Conservation (phyloP, 129 eudicot species). For the Kitagawia praeruptora region DNA sequence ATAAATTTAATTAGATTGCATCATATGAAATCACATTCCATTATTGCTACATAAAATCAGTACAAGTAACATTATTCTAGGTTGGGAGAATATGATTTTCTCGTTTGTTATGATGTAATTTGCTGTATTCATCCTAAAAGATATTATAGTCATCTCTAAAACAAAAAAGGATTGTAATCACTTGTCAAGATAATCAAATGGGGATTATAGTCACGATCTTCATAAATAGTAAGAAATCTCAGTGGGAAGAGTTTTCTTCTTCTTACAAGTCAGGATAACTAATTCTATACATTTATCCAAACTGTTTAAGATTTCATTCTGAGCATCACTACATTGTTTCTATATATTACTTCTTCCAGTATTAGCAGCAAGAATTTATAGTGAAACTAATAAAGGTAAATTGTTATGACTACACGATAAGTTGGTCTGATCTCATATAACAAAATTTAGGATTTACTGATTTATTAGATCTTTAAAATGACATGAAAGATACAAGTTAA, state of each 20-base stretch:
- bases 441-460: background rate
- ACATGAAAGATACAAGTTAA: background rate
- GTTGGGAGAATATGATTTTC: background rate
- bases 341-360: background rate
- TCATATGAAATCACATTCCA: background rate
- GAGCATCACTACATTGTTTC: background rate
- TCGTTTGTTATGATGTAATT: background rate
- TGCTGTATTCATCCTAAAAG: no score
- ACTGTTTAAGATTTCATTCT: background rate
- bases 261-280: background rate
- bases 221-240: no score
- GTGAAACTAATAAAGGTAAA: background rate
- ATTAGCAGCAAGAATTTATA: background rate
- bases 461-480: background rate
- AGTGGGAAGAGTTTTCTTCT: background rate
- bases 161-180: no score
- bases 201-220: no score
- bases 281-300: background rate
- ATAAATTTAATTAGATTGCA: background rate
- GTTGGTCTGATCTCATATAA: background rate
- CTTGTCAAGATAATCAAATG: background rate
- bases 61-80: background rate
- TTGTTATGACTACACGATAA: no score
- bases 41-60: background rate
- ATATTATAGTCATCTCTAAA: background rate